Conservation (phyloP, 192 early-diverging fungal species). For the Kappamyces sp. region DNA sequence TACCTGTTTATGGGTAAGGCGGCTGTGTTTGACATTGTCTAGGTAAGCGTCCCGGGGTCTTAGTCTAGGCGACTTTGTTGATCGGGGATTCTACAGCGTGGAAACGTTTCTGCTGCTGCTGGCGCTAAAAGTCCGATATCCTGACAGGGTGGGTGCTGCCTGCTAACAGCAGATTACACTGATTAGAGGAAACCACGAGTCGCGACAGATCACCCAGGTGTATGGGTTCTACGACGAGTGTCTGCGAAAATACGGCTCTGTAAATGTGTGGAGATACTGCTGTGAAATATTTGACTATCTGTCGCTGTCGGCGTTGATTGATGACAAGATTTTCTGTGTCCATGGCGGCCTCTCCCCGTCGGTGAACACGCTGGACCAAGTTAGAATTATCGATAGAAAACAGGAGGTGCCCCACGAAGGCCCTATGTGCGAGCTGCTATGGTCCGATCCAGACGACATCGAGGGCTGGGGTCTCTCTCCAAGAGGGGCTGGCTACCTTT, state of each 20-base stretch:
- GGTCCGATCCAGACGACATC: slow-evolving; percentile 90
- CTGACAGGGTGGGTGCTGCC: slow-evolving; percentile 20
- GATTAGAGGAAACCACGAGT: slow-evolving; percentile 98
- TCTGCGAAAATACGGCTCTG: slow-evolving; percentile 94
- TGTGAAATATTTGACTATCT: slow-evolving; percentile 98
- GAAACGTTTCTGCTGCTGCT: slow-evolving; percentile 95
- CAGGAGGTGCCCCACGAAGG: slow-evolving; percentile 98
- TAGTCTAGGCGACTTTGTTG: slow-evolving; percentile 84
- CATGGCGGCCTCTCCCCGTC: slow-evolving; percentile 95
- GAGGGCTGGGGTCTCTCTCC: slow-evolving; percentile 92
- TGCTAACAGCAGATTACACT: slow-evolving; percentile 66
- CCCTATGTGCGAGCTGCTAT: slow-evolving; percentile 94
- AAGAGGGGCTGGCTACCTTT: slow-evolving; percentile 93
- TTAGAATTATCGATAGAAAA: slow-evolving; percentile 50
- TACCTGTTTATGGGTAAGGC: slow-evolving; percentile 89
- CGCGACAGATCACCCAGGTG: slow-evolving; percentile 97
- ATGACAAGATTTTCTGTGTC: slow-evolving; percentile 95
- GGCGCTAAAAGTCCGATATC: slow-evolving; percentile 73
- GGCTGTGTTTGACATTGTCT: slow-evolving; percentile 7
- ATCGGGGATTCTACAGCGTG: slow-evolving; percentile 97
- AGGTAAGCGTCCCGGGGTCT: neutral
- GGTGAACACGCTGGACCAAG: slow-evolving; percentile 93
- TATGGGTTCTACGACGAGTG: slow-evolving; percentile 99
- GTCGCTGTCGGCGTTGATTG: slow-evolving; percentile 91
- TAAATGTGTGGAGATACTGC: slow-evolving; percentile 97